Base-by-base conservation (phyloP, 2,329 filamentous ascomycete genomes). In the Aspergillus tamarii region DNA sequence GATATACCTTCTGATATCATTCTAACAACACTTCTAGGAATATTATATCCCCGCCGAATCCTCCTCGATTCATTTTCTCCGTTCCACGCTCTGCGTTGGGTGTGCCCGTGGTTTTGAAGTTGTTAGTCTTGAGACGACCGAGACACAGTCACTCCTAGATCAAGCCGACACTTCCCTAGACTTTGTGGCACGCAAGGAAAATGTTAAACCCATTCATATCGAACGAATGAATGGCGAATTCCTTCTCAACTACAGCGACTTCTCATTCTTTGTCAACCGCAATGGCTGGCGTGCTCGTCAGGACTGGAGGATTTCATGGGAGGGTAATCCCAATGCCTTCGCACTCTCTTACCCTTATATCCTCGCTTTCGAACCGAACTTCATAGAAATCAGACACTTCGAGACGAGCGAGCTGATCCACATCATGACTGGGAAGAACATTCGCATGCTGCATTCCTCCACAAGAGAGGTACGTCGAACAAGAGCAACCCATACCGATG, bases 41-140 rank as follows among this genome's bases (percentile, higher is more conserved):
- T 98, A 97, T 74, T 99, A 99, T 80, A 97, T 99, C 65, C 95
- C 95, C 0, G 95, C 94, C 8, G 95, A 99, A 82, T 96, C 94
- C n/a, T 94, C 93, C 5, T 97, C 94, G 45, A 95, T 99, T 46
- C 95, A 99, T 80, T 99, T 98, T 84, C 86, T 99, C 70, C 94
- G 95, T 74, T 95, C 92, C 66, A 99, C 97, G 76, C 87, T 99
- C 28, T 99, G 95, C 77, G 95, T 99, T 65, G 95, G 94, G 53
- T 98, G 95, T 76, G 91, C 94, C 12, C 89, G 93, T 77, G 95
- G 95, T 52, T 99, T 99, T 78, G 95, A 99, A 80, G 94, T 99
- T 36, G 95, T 99, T 65, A 95, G 91, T 64, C 86, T 99, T 41
- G 93, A 98, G 78, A 98, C 95, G 0, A 90, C 97, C n/a, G 95